Evolutionary conservation across 2,329 filamentous ascomycete genomes (phyloP), one percentile per base, ranked within the genome.

Genomic region (Ceratocystis variospora): DNA sequence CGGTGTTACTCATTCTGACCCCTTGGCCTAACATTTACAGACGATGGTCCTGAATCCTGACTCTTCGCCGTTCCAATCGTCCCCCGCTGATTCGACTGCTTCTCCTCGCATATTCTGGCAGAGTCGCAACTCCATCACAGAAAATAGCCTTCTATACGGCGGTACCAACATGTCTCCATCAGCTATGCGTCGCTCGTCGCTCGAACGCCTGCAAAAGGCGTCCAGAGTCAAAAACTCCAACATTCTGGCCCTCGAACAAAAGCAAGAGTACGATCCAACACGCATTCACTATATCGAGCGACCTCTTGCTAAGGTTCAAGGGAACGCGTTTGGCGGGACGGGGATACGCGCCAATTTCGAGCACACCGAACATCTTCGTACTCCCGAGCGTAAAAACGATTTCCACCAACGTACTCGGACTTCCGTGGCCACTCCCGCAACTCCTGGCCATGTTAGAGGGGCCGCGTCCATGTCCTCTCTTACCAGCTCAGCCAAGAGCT

Each of bases 201-300:
- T 99, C 71, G 94, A 99, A 81, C 92, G 92, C 73, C 82, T 99
- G 68, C 95, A 96, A 78, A 90, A 87, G 74, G 92, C 91, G 41
- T 96, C 93, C 66, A 88, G 94, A 68, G 94, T 99, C 72, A 96
- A 93, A 81, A 97, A 96, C 79, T 96, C 93, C 82, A 96, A 87
- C 78, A 96, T 97, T 81, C 90, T 96, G 74, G 91, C 90, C 53
- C 87, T 92, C 66, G 92, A 96, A 77, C 88, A 91, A 73, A 92
- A 92, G 77, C 85, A 91, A 75, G 89, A 95, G 78, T 96, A 96
- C 79, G 90, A 96, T 75, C 90, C 92, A 33, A 83, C 87, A 66
- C 84, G 85, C 70, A 77, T 91, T 65, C 87, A 88, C 59, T 81
- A 89, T 68, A 83, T 96, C 68, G 90, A 97, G 77, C 85, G 91